A percentile compares a stretch with the other conserved stretches of the same genome.
Conservation (phyloP, 257 asterid species). For the Nicotiana sylvestris region DNA sequence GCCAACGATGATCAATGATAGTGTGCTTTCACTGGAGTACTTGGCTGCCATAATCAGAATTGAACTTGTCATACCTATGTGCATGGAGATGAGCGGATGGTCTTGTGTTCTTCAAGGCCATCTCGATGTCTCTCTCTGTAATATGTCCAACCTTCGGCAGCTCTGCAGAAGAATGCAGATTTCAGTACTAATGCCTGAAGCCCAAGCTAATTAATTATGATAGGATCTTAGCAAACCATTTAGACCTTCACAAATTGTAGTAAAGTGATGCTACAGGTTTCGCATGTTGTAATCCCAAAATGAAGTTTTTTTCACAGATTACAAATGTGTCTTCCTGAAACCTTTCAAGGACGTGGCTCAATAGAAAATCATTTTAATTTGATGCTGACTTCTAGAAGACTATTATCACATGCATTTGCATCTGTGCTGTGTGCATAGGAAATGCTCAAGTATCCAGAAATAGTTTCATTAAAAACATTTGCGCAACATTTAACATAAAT, state of each 20-base stretch:
- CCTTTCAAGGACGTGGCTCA: background rate
- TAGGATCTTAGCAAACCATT: background rate
- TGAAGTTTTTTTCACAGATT: background rate
- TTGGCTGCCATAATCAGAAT: constrained; percentile 89
- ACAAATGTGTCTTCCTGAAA: background rate
- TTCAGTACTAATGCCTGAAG: constrained; percentile 8
- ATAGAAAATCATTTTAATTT: background rate
- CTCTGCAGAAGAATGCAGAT: constrained; percentile 39
- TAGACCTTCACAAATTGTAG: background rate
- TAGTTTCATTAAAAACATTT: background rate
- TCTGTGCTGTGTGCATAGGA: background rate
- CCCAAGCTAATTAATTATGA: background rate
- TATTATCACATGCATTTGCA: background rate
- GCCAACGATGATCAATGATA: background rate
- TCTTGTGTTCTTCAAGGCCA: constrained; percentile 81
- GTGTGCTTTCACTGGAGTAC: constrained; percentile 62
- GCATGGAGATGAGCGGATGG: constrained; percentile 95
- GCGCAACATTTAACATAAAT: background rate
- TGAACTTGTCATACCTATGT: constrained; percentile 73
- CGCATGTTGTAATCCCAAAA: background rate
- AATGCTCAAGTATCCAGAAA: background rate
- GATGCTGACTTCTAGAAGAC: background rate
- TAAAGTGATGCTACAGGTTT: background rate
- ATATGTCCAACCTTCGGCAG: constrained; percentile 86
- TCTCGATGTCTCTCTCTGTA: constrained; percentile 57